Base-by-base conservation (phyloP, 139 green algal genomes). In the Asterochloris erici region DNA sequence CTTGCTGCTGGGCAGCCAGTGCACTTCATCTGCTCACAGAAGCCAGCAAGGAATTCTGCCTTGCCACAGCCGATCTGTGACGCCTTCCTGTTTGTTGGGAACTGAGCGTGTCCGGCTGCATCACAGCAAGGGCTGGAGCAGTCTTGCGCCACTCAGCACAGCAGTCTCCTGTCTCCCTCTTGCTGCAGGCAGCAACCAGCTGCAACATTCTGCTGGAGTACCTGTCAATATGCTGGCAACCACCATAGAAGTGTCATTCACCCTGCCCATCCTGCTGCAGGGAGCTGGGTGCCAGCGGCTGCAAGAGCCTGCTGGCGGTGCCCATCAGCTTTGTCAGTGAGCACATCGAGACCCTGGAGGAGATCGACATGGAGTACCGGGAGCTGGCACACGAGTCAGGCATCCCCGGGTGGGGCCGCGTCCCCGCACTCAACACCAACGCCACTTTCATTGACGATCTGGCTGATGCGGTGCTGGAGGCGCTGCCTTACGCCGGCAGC, bases 271-370 rank as follows among this genome's bases (percentile, higher is more conserved):
- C 19, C 17, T 24, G 11, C n/a, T 84, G 24, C 89, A 93, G 91
- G 82, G 84, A 96, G 81, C 90, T 99, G 60, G 97, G 92, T 0
- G 70, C 71, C 24, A 61, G 64, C 0, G 97, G 97, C 38, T 82
- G 91, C 28, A 92, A 92, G 76, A 88, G 81, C 24, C 84, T 99
- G 84, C 89, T 99, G 77, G 97, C 96, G 12, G 97, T 99, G 81
- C 97, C 97, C 70, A 96, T 99, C 85, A 93, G 83, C 78, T 99
- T 99, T 90, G 97, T 99, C 29, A 94, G 85, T 14, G 97, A 99
- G 89, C 97, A 99, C 92, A 99, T 99, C 70, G 97, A 99, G 91
- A 99, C 97, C 62, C 90, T 99, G 54, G 97, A 99, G 86, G 97
- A 99, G 90, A 99, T 99, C 77, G 97, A 99, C 92, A 94, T 98